Evolutionary conservation across 306 rosid species (phyloP), one percentile per base, ranked within the genome.

Genomic region (Luffa aegyptiaca): DNA sequence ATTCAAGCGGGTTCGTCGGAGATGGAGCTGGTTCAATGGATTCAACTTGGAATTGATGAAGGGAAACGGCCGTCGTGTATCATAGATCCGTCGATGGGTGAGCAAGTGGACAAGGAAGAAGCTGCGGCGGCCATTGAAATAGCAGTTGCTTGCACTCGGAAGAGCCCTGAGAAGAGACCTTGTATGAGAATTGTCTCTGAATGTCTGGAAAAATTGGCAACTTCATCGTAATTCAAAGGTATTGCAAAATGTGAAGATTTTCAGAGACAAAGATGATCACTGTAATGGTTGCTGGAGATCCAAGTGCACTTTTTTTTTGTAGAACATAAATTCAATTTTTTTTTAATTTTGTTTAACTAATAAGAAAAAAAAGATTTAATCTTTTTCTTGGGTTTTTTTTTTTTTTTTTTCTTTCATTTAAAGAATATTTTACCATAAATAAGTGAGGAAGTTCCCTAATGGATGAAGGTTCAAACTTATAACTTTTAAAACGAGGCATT

Each of bases 21-120:
- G 82, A 90, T 91, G 94, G 96, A 91, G 85, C 89, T 94, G 75
- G 97, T 92, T 51, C 88, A 86, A 26, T 94, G 98, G 98, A 85
- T 92, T 79, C 90, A 91, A 80, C 87, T 90, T 80, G 91, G 97
- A 90, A 91, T 94, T 53, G 98, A 94, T 51, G 98, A 94, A 65
- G 90, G 91, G 89, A 92, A 87, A 84, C 91, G 92, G 35, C 89
- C 89, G 26, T 80, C 89, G 2, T 96, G 88, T 36, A 89, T 90
- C 5, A 82, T 92, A 51, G 97, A 94, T 80, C 93, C 91, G 0
- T 87, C 83, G 56, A 81, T 94, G 56, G 91, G 81, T 37, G 90
- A 87, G 52, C 91, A 94, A 49, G 86, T 82, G 2, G 97, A 90
- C 18, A 88, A 72, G 63, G 79, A 76, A 56, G 79, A 76, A 77